These are phyloP conservation scores for Solanum etuberosum DNA, from an alignment of 257 asterid species.

Conservation along the genomic window DNA sequence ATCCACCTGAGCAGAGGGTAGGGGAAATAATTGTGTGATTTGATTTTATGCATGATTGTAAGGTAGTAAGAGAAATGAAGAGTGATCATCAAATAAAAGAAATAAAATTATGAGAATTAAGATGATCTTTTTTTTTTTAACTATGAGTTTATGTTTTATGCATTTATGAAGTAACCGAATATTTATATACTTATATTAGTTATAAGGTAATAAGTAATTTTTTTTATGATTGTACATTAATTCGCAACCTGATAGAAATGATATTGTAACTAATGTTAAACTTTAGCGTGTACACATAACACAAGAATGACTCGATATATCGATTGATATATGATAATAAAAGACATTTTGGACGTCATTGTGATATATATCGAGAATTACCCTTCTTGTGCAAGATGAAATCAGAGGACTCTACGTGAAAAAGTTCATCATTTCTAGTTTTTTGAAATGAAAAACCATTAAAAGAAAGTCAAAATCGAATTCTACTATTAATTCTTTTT, in stretches of 20 bases:
- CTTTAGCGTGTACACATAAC: background rate
- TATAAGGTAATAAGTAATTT: too few species aligned
- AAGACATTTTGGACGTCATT: conserved; percentile 14
- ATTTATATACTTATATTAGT: too few species aligned
- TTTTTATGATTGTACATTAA: background rate
- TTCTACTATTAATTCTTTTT: too few species aligned
- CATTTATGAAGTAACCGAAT: too few species aligned
- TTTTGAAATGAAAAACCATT: too few species aligned
- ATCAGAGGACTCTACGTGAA: conserved; percentile 5
- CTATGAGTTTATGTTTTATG: background rate
- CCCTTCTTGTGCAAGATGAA: conserved; percentile 31
- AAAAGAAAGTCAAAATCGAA: too few species aligned
- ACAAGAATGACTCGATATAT: too few species aligned
- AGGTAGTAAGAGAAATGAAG: background rate
- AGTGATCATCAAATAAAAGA: background rate
- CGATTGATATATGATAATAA: background rate
- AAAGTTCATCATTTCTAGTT: too few species aligned
- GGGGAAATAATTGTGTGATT: background rate
- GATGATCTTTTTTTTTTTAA: background rate
- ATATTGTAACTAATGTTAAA: too few species aligned
- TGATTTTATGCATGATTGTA: background rate
- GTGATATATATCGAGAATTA: conserved; percentile 27
- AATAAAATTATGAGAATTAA: background rate
- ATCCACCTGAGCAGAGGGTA: too few species aligned
- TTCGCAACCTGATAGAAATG: background rate